Evolutionary conservation across 371 early-diverging fungal species (phyloP), one percentile per base, ranked within the genome.

Genomic region (Vairimorpha necatrix): DNA sequence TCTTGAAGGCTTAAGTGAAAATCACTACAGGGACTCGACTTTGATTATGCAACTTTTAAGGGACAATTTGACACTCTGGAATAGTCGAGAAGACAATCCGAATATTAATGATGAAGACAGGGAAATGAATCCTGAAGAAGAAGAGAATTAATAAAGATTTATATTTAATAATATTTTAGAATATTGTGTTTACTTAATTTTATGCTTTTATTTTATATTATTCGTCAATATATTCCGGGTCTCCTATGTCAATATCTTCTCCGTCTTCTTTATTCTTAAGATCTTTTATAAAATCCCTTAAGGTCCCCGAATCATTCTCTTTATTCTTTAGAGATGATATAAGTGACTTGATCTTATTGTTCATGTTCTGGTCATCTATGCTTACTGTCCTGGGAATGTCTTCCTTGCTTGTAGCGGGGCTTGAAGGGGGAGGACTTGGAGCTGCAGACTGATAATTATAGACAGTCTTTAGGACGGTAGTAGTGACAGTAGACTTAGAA

Each of bases 41-140:
- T 89, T 98, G 76, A 98, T 98, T 88, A 97, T 98, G 98, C 99
- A 98, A 88, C 89, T 97, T 71, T 88, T 98, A 80, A 89, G 98
- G 84, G 99, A 98, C 86, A 98, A 98, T 89, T 87, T 98, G 82
- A 96, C 98, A 61, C 89, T 98, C 80, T 98, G 99, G 99, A 94
- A 96, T 65, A 62, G 66, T 33, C 39, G 79, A 46, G 72, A 78
- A 33, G 79, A 78, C 33, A 69, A 65, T 30, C 53, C 30, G 42
- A 50, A 42, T 46, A 50, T 32, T 22, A 68, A 38, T 33, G 72
- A 61, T 50, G 75, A 72, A 18, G 26, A 50, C 22, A 67, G 58
- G 36, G 39, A 53, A 22, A 71, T 65, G 22, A 26, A n/a, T 24
- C 63, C 28, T 47, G 69, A 75, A 33, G 39, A 69, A 47, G 66